phyloP scores from a whole-genome alignment of 2,329 filamentous ascomycete genomes.

The Biscogniauxia marginata region DNA sequence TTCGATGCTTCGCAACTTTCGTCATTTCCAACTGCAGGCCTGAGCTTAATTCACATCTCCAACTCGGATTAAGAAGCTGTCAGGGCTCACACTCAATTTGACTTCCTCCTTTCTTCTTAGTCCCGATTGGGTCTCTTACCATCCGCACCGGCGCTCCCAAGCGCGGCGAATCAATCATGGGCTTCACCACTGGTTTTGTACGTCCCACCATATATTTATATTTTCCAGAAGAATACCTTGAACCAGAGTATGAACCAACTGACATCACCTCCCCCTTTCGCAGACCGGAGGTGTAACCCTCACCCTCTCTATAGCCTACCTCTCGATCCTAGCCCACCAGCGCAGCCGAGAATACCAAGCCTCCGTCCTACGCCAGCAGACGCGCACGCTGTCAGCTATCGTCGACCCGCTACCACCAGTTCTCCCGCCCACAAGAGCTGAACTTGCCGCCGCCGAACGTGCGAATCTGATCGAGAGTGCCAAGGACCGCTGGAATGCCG shows the following conservation, averaged over 20 bases:
- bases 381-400: constrained; percentile 52
- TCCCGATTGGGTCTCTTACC: background rate
- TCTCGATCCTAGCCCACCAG: constrained; percentile 68
- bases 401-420: constrained; percentile 46
- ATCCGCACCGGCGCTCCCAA: constrained; percentile 1
- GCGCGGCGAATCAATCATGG: constrained; percentile 50
- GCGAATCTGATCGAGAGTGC: constrained; percentile 61
- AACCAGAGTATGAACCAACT: too few species aligned
- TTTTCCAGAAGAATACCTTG: too few species aligned
- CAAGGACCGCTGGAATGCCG: constrained; percentile 77
- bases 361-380: constrained; percentile 56
- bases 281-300: constrained; percentile 75
- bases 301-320: constrained; percentile 70
- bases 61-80: background rate
- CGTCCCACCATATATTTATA: constrained; percentile 31
- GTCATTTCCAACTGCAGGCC: constrained; percentile 13
- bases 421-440: constrained; percentile 49
- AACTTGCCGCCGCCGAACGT: constrained; percentile 50
- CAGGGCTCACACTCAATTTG: constrained; percentile 10
- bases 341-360: constrained; percentile 62
- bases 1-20: constrained; percentile 21
- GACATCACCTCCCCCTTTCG: background rate
- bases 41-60: constrained; percentile 1
- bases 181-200: constrained; percentile 74
- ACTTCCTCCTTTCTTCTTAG: constrained; percentile 21